phyloP scores from a whole-genome alignment of 345 rosid species.

The Pugionium cornutum region DNA sequence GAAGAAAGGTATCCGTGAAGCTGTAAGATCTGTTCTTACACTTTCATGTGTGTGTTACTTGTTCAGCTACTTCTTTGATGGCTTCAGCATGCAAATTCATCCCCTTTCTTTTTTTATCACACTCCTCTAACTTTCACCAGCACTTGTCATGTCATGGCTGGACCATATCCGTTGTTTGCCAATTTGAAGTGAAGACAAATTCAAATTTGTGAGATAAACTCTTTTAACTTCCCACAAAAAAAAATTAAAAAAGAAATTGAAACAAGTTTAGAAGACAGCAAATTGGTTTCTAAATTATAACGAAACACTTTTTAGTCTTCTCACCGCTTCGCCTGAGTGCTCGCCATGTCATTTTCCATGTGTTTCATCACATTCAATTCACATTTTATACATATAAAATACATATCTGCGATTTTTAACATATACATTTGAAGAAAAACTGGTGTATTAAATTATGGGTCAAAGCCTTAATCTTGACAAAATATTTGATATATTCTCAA shows the following conservation, averaged over 20 bases:
- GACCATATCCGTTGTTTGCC: conserved; percentile 33
- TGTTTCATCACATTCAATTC: neutral
- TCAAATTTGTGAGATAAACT: conserved; percentile 22
- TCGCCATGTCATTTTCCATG: conserved; percentile 34
- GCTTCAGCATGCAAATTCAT: conserved; percentile 42
- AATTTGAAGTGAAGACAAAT: conserved; percentile 29
- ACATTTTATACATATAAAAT: neutral
- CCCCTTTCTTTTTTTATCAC: conserved; percentile 21
- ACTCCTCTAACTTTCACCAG: conserved; percentile 16
- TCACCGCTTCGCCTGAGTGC: conserved; percentile 33
- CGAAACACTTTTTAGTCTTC: neutral
- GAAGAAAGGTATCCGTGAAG: conserved; percentile 52
- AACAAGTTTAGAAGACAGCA: conserved; percentile 28
- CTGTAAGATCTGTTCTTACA: conserved; percentile 38
- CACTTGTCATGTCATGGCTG: conserved; percentile 37
- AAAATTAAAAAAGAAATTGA: neutral
- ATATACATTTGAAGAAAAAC: neutral
- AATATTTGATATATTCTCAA: neutral
- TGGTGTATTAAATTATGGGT: neutral
- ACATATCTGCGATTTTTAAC: neutral
- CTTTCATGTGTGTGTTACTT: conserved; percentile 46
- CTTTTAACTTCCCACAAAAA: neutral
- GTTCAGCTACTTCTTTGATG: conserved; percentile 35
- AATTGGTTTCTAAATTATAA: conserved; percentile 23
- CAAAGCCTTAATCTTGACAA: neutral